phyloP scores from a whole-genome alignment of 306 rosid species.

The Acacia confusa region DNA sequence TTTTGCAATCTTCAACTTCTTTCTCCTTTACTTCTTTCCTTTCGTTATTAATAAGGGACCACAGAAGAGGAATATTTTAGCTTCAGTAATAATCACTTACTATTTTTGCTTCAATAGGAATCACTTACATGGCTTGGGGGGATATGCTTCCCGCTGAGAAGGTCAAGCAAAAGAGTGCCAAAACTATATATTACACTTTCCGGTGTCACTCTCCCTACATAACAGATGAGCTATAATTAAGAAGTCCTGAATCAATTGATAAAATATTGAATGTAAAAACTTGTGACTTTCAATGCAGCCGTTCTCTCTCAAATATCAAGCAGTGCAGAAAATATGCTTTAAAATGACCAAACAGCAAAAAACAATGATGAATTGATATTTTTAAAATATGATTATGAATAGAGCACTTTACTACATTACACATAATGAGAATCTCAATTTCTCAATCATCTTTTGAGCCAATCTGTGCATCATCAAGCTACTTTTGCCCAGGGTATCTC shows the following conservation, averaged over 20 bases:
- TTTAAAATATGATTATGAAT: background rate
- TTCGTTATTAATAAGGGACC: background rate
- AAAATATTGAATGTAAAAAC: background rate
- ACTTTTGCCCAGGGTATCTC: background rate
- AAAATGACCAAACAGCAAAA: background rate
- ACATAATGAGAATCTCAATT: background rate
- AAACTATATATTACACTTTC: conserved; percentile 63
- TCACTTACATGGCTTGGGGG: conserved; percentile 62
- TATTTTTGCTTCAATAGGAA: background rate
- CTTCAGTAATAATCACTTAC: background rate
- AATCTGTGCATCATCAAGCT: background rate
- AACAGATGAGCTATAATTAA: background rate
- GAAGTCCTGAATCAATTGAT: conserved; percentile 6
- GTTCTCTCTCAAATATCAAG: background rate
- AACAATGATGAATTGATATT: background rate
- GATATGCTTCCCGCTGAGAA: conserved; percentile 59
- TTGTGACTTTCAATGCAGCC: background rate
- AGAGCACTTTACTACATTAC: background rate
- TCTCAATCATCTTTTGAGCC: background rate
- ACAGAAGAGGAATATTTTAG: background rate
- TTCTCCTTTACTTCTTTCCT: background rate
- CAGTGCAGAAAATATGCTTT: background rate
- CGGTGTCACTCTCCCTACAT: conserved; percentile 57
- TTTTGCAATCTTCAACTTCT: background rate
- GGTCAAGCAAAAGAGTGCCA: conserved; percentile 61